Evolutionary conservation across 768 basidiomycete genomes (phyloP), one percentile per base, ranked within the genome.

Genomic region (Omphalotus guepiniiformis): DNA sequence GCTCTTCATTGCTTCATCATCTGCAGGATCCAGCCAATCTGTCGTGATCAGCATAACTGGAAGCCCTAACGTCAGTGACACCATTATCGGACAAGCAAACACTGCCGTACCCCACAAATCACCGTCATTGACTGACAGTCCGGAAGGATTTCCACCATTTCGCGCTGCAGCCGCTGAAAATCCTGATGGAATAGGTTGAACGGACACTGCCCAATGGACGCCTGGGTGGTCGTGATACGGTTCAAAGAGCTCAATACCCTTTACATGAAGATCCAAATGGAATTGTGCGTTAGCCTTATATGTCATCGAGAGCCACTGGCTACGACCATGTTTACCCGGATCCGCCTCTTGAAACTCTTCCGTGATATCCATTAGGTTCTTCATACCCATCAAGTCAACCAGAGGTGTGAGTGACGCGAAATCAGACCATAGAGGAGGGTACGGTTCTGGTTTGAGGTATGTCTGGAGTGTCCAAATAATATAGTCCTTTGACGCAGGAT

Each of bases 91-190:
- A 21, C 37, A 9, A 9, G 15, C 5, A 25, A 22, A 25, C n/a
- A 13, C 3, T 12, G 37, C 49, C n/a, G 34, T 26, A 55, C 56
- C 28, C 22, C 48, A 46, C 3, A 52, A 47, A 32, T 52, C 48
- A 12, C 56, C 56, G 26, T 53, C 45, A n/a, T 47, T 50, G 19
- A 43, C 39, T 13, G 15, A 34, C 22, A 57, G 46, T 18, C 54
- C 49, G 25, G 47, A 53, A n/a, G 54, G 54, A 46, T 57, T 47
- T 9, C 49, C 56, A 5, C 54, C 52, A 27, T 51, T 49, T 18
- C 37, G 46, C 16, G 8, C 35, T 11, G 35, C 18, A 22, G 50
- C 50, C 15, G 19, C 18, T 11, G 35, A 8, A 13, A 53, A 42
- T n/a, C 49, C 39, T 27, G 21, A 38, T 30, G 52, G 48, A 7